Evolutionary conservation across 129 eudicot genomes (phyloP), one percentile per base, ranked within the genome.

Genomic region (Calendula officinalis): DNA sequence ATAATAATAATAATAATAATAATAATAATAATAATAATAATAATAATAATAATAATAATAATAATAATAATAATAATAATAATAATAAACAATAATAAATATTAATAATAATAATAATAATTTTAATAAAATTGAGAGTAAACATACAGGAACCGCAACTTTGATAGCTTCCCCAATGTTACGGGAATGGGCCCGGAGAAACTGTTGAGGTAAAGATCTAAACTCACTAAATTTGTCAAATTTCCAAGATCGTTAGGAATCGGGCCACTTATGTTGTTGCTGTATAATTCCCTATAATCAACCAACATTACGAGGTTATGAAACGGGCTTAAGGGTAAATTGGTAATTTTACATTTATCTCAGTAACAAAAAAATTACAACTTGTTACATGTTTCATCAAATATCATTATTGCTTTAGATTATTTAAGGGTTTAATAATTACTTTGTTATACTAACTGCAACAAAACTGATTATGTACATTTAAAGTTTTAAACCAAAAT

Each of bases 141-240:
- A 66, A 81, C 89, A 40, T 66, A 91, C 95, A 91, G 81, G 77
- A 87, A 87, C 30, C 95, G 81, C 77, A 91, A 45, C 60, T 87
- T 91, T 2, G 86, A 75, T 12, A 87, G 78, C 67, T 78, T 91
- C 70, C 97, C 97, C 62, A 90, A 59, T 8, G 90, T 63, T 69
- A 70, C 95, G 0, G 97, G 97, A 58, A 90, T 90, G 53, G 92
- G 90, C 45, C 97, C 97, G 45, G 71, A 56, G 51, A 90, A 86
- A 59, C 82, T 78, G 83, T 90, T 90, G 77, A 86, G 77, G 80
- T 86, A 90, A 61, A 90, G 86, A 75, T 90, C 97, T 85, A 90
- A 84, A 82, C 95, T 90, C 73, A 90, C 95, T 78, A 90, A 70
- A 60, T 87, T 86, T 14, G 95, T 90, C 62, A 90, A 63, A 75